Conservation (phyloP, 1,284 basidiomycete species). For the Rhodotorula sp. region DNA sequence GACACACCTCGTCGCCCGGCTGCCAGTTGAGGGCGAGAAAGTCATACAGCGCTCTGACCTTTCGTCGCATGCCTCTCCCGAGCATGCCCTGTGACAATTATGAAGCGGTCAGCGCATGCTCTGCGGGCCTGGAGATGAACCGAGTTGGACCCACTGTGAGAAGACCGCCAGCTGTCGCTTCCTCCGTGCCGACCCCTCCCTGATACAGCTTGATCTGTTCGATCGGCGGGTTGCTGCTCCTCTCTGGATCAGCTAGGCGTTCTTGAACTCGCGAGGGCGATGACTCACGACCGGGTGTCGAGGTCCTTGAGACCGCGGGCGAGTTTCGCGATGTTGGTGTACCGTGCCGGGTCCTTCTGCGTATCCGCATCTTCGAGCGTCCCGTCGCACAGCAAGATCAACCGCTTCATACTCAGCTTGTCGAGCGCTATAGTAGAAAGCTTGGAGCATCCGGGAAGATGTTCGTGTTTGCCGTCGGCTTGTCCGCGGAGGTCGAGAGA, state of each 20-base stretch:
- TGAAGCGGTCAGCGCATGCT: no score
- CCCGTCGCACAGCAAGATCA: conserved; percentile 25
- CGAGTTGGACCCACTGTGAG: conserved; percentile 10
- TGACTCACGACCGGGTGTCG: conserved; percentile 1
- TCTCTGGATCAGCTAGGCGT: background rate
- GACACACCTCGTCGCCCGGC: conserved; percentile 37
- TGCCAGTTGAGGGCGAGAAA: conserved; percentile 38
- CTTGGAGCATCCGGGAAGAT: no score
- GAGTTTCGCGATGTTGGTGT: conserved; percentile 18
- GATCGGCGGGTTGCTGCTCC: background rate
- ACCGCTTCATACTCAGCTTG: conserved; percentile 21
- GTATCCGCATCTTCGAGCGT: conserved; percentile 21
- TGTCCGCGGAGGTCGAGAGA: no score
- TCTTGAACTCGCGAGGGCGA: background rate
- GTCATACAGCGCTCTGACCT: conserved; percentile 34
- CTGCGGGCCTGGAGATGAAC: no score
- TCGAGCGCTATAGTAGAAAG: no score
- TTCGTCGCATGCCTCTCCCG: conserved; percentile 36
- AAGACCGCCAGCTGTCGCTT: background rate
- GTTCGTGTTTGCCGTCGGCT: no score
- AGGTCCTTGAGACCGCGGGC: conserved; percentile 4
- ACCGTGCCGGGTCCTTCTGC: background rate
- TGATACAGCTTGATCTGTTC: conserved; percentile 27
- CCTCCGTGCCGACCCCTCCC: conserved; percentile 22
- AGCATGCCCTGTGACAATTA: conserved; percentile 16